Percentiles rank a stretch among this genome's conserved stretches.
These are phyloP conservation scores for Emergomyces orientalis DNA, from an alignment of 2,329 filamentous ascomycete genomes.

Conservation along the genomic window DNA sequence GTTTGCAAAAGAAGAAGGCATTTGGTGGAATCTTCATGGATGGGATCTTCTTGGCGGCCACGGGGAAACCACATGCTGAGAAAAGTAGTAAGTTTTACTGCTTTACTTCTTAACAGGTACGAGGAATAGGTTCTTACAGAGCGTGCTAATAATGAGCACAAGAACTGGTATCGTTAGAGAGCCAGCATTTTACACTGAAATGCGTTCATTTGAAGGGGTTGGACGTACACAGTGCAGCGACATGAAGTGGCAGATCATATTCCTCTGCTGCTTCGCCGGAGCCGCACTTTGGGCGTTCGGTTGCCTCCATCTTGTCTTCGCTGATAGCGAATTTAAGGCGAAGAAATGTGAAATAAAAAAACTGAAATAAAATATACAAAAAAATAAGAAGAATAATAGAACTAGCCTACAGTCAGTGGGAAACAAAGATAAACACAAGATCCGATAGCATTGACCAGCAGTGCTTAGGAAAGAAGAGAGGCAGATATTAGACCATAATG, in stretches of 20 bases:
- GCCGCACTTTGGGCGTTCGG: slow-evolving; percentile 13
- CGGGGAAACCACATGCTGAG: slow-evolving; percentile 30
- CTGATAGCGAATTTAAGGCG: background rate
- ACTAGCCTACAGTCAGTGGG: background rate
- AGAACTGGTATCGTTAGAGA: slow-evolving; percentile 7
- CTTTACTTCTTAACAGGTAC: background rate
- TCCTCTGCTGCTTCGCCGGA: slow-evolving; percentile 9
- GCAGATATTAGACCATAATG: background rate
- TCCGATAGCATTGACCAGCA: slow-evolving; percentile 13
- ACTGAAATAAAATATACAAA: background rate
- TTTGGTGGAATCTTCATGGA: slow-evolving; percentile 19
- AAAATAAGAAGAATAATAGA: slow-evolving; percentile 1
- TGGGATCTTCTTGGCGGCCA: slow-evolving; percentile 35
- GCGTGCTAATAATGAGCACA: slow-evolving; percentile 10
- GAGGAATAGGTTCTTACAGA: slow-evolving; percentile 7
- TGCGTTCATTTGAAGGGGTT: background rate
- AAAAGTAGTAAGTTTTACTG: background rate
- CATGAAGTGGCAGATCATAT: slow-evolving; percentile 17
- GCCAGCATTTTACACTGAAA: background rate
- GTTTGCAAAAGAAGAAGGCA: slow-evolving; percentile 49
- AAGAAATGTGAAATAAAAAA: slow-evolving; percentile 8
- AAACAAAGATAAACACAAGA: slow-evolving; percentile 3
- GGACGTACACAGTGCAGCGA: slow-evolving; percentile 15
- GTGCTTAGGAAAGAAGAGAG: slow-evolving; percentile 7
- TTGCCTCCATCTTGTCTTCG: slow-evolving; percentile 10